These are phyloP conservation scores for Yamadazyma sp. DNA, from an alignment of 1,139 yeast genomes.

Conservation along the genomic window DNA sequence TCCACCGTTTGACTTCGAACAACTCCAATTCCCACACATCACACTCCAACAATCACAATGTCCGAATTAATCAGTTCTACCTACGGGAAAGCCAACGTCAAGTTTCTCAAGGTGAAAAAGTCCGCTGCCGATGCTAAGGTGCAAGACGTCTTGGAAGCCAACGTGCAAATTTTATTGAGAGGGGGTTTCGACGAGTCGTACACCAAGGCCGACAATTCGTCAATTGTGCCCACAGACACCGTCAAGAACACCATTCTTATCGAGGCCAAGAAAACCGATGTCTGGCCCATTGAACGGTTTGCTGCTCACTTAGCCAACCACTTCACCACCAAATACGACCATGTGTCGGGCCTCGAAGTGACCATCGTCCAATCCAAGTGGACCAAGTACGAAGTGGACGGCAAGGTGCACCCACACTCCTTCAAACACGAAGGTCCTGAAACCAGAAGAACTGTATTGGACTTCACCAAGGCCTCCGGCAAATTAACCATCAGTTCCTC, in stretches of 20 bases:
- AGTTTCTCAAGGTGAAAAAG: constrained; percentile 82
- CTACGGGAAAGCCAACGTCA: constrained; percentile 91
- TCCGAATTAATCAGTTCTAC: constrained; percentile 47
- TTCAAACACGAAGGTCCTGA: constrained; percentile 85
- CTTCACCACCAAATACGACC: constrained; percentile 71
- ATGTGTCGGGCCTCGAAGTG: constrained; percentile 71
- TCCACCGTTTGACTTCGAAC: not conserved
- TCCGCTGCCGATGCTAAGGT: constrained; percentile 65
- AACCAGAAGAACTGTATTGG: constrained; percentile 60
- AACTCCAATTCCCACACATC: not conserved
- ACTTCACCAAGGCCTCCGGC: constrained; percentile 47
- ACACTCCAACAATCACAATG: constrained; percentile 5
- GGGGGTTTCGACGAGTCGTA: constrained; percentile 80
- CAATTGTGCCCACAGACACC: constrained; percentile 93
- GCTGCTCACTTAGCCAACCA: constrained; percentile 84
- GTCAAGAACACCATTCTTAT: constrained; percentile 84
- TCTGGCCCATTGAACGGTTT: constrained; percentile 88
- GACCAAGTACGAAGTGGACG: constrained; percentile 74
- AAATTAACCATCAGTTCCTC: constrained; percentile 64
- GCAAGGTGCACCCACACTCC: constrained; percentile 77
- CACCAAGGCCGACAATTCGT: constrained; percentile 82
- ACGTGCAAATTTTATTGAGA: constrained; percentile 69
- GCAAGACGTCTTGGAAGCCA: constrained; percentile 84
- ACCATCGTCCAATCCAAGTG: constrained; percentile 71
- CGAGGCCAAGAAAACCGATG: constrained; percentile 77